Percentiles rank a stretch among this genome's conserved stretches.
These are phyloP conservation scores for Fonsecaea monophora DNA, from an alignment of 2,329 filamentous ascomycete genomes.

Conservation along the genomic window DNA sequence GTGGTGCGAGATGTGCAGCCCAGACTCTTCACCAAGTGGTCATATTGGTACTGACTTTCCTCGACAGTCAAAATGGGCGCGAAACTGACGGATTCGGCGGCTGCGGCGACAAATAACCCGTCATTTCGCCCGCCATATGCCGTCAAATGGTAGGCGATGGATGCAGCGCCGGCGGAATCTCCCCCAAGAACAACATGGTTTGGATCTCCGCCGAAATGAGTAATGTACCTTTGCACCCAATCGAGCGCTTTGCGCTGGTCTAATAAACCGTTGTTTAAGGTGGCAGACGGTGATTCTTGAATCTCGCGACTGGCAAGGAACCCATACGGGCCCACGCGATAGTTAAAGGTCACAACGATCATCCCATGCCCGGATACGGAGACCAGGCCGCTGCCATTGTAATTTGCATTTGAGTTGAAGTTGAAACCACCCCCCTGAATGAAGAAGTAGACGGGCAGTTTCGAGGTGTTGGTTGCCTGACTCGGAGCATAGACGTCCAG, in stretches of 20 bases:
- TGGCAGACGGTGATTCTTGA: slow-evolving; percentile 47
- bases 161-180: slow-evolving; percentile 69
- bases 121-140: slow-evolving; percentile 58
- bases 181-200: slow-evolving; percentile 72
- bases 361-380: slow-evolving; percentile 65
- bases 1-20: slow-evolving; percentile 48
- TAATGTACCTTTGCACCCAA: slow-evolving; percentile 73
- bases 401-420: slow-evolving; percentile 63
- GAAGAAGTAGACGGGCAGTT: slow-evolving; percentile 69
- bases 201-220: slow-evolving; percentile 72
- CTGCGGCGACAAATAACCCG: slow-evolving; percentile 60
- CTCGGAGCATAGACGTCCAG: slow-evolving; percentile 51
- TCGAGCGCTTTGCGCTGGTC: slow-evolving; percentile 73
- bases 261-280: slow-evolving; percentile 70
- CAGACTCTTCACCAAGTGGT: slow-evolving; percentile 58
- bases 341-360: slow-evolving; percentile 75
- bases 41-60: slow-evolving; percentile 60
- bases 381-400: slow-evolving; percentile 68
- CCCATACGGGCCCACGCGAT: slow-evolving; percentile 75
- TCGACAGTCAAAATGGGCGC: slow-evolving; percentile 55
- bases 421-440: slow-evolving; percentile 70
- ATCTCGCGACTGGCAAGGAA: slow-evolving; percentile 70
- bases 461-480: slow-evolving; percentile 48
- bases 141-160: slow-evolving; percentile 69
- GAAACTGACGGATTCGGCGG: slow-evolving; percentile 62